These are phyloP conservation scores for Diaporthe citriasiana DNA, from an alignment of 2,329 filamentous ascomycete species.

Conservation along the genomic window DNA sequence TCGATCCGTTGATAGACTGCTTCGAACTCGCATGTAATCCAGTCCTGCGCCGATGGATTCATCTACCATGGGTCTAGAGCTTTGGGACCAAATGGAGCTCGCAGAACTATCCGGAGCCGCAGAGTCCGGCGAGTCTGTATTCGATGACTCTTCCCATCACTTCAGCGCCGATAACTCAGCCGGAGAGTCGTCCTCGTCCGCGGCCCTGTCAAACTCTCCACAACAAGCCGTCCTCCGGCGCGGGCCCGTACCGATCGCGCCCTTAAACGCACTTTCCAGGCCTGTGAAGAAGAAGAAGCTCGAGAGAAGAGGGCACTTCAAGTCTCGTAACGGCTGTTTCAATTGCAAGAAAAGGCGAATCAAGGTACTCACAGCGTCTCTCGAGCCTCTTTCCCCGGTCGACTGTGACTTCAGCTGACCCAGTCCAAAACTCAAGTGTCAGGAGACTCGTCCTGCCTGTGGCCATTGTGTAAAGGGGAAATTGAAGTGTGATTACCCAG, in stretches of 20 bases:
- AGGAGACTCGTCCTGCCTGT: constrained; percentile 75
- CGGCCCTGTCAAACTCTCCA: not conserved
- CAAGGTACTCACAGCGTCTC: constrained; percentile 59
- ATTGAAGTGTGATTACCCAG: constrained; percentile 74
- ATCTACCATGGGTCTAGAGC: not conserved
- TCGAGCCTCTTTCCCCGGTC: not conserved
- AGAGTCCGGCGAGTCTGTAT: not conserved
- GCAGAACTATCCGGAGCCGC: not conserved
- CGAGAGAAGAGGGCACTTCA: constrained; percentile 74
- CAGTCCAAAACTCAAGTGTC: constrained; percentile 61
- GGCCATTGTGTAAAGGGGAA: constrained; percentile 74
- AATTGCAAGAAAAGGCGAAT: constrained; percentile 77
- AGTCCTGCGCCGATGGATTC: not conserved
- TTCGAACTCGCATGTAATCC: not conserved
- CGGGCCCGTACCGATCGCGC: not conserved
- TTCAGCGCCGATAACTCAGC: not conserved
- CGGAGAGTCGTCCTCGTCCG: constrained; percentile 3
- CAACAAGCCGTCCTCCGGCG: constrained; percentile 12
- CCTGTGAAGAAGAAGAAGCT: constrained; percentile 54
- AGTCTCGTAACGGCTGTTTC: constrained; percentile 75
- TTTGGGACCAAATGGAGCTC: not conserved
- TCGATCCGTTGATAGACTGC: not conserved
- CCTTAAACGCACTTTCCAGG: not conserved
- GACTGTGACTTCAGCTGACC: constrained; percentile 22
- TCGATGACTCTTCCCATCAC: not conserved